Evolutionary conservation across 2,329 filamentous ascomycete species (phyloP).

Genomic region (Periglandula ipomoeae): DNA sequence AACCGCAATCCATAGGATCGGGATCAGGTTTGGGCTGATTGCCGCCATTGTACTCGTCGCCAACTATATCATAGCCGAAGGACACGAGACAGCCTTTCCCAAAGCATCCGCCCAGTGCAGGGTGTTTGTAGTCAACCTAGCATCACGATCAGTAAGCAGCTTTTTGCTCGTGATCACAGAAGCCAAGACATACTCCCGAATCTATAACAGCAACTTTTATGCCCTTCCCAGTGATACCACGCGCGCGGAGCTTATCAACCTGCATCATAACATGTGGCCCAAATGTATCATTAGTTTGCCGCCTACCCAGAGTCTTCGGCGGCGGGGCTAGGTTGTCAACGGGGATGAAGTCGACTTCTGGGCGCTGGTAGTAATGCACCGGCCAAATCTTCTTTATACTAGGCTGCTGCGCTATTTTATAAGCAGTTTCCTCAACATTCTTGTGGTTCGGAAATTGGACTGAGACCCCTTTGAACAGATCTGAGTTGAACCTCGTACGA

Average conservation of each 20-base stretch:
- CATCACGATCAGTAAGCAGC: background rate
- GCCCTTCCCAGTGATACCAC: constrained; percentile 11
- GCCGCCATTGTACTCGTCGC: constrained; percentile 10
- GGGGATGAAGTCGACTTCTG: background rate
- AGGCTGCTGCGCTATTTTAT: background rate
- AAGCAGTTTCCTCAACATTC: background rate
- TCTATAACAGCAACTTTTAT: constrained; percentile 10
- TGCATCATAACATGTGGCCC: constrained; percentile 12
- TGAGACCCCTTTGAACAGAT: background rate
- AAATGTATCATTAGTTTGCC: background rate
- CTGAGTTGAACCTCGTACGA: background rate
- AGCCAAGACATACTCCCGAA: constrained; percentile 24
- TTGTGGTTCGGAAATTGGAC: background rate
- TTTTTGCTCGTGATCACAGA: background rate
- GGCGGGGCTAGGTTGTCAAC: background rate
- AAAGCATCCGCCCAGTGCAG: constrained; percentile 50
- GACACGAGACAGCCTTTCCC: constrained; percentile 35
- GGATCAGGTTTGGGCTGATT: constrained; percentile 12
- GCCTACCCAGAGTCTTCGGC: too few species aligned
- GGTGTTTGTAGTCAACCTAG: constrained; percentile 49
- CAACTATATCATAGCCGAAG: constrained; percentile 17
- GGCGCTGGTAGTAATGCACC: background rate
- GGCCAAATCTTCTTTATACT: background rate
- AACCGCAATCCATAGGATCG: constrained; percentile 12
- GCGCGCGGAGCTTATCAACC: constrained; percentile 9